These are phyloP conservation scores for Exutisphaerella laricina DNA, from an alignment of 2,329 filamentous ascomycete genomes.

Conservation along the genomic window DNA sequence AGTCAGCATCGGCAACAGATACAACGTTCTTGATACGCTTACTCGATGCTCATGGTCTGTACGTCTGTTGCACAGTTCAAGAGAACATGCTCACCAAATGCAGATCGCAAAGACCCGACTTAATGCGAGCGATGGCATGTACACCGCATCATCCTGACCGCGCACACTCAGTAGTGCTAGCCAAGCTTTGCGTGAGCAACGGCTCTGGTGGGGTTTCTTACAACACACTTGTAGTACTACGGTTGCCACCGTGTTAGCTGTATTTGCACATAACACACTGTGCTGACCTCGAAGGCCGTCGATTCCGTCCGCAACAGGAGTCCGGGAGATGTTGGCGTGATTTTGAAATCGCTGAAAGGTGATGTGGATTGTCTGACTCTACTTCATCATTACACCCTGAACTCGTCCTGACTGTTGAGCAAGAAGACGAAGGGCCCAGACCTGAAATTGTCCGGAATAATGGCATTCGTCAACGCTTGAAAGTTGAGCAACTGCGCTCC, in stretches of 20 bases:
- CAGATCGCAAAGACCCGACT: neutral
- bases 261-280: too few species aligned
- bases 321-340: too few species aligned
- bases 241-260: too few species aligned
- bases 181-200: neutral
- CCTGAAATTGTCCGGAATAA: conserved; percentile 48
- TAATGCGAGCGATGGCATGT: neutral
- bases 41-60: neutral
- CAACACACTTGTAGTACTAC: too few species aligned
- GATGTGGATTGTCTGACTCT: too few species aligned
- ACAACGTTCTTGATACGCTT: too few species aligned
- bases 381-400: neutral
- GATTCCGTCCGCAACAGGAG: too few species aligned
- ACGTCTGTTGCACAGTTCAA: neutral
- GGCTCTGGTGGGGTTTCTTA: too few species aligned
- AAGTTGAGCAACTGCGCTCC: conserved; percentile 47
- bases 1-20: too few species aligned
- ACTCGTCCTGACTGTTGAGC: neutral
- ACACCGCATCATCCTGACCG: neutral
- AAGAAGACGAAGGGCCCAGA: neutral
- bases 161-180: neutral
- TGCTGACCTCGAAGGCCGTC: too few species aligned
- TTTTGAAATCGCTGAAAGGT: too few species aligned
- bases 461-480: conserved; percentile 32
- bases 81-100: neutral